phyloP scores from a whole-genome alignment of 2,329 filamentous ascomycete species.

The Pezicula radicicola region DNA sequence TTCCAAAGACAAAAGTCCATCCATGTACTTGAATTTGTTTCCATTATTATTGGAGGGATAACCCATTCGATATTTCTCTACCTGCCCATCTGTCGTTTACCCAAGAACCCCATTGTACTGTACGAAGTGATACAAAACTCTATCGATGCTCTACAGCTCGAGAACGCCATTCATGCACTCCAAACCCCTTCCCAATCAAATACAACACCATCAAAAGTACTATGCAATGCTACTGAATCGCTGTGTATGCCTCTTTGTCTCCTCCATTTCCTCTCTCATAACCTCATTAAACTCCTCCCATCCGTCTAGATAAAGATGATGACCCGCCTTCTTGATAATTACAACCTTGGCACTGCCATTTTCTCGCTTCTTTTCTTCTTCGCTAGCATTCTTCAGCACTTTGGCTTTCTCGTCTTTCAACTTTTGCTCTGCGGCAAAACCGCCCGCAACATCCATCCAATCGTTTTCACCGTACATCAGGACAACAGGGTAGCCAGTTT shows the following conservation, averaged over 20 bases:
- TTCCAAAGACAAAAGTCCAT: too few species aligned
- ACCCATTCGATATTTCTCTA: background rate
- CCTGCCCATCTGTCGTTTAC: background rate
- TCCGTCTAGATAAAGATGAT: constrained; percentile 71
- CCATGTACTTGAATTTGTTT: too few species aligned
- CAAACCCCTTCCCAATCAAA: background rate
- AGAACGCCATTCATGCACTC: background rate
- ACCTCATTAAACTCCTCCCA: constrained; percentile 68
- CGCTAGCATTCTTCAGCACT: constrained; percentile 57
- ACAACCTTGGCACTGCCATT: constrained; percentile 81
- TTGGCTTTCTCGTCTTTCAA: constrained; percentile 65
- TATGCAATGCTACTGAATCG: constrained; percentile 1
- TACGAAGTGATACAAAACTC: background rate
- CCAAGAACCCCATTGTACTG: background rate
- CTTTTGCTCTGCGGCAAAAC: constrained; percentile 75
- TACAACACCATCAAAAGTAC: background rate
- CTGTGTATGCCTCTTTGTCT: constrained; percentile 30
- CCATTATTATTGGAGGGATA: too few species aligned
- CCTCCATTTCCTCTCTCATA: constrained; percentile 64
- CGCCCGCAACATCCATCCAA: constrained; percentile 96
- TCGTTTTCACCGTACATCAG: constrained; percentile 98
- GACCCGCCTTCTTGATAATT: constrained; percentile 68
- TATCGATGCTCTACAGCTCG: background rate
- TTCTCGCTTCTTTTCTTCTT: constrained; percentile 68
- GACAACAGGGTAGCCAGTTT: constrained; percentile 74